Conservation (phyloP, 148 eudicot species). For the Rhododendron henanense region DNA sequence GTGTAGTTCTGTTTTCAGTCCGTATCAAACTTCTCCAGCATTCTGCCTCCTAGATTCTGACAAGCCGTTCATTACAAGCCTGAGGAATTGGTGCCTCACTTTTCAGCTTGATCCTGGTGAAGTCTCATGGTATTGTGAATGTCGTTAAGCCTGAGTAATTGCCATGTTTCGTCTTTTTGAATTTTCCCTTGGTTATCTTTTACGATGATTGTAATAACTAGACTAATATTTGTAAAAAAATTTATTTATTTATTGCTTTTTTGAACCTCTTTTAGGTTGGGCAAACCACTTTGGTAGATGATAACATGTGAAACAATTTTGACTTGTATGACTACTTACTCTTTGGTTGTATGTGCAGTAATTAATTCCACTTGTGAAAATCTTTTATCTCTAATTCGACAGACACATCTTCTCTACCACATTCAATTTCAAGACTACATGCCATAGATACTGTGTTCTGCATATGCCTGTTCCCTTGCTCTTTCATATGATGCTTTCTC, state of each 20-base stretch:
- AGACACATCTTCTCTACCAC: neutral
- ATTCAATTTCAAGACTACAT: neutral
- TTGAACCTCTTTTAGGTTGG: neutral
- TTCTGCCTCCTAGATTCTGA: slow-evolving; percentile 7
- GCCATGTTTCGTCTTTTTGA: neutral
- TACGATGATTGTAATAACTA: neutral
- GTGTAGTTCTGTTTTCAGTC: neutral
- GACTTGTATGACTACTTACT: neutral
- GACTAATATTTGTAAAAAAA: neutral
- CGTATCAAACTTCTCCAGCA: slow-evolving; percentile 12
- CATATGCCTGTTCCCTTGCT: neutral
- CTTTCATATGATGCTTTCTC: neutral
- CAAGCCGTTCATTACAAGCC: neutral
- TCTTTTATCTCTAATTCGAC: neutral
- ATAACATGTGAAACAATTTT: neutral
- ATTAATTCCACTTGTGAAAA: neutral
- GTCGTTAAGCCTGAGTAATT: neutral
- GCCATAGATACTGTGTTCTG: neutral
- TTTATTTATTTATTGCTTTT: neutral
- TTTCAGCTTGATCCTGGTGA: slow-evolving; percentile 13
- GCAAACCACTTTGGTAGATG: neutral
- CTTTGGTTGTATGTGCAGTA: neutral
- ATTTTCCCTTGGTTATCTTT: neutral
- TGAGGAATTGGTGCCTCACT: slow-evolving; percentile 10
- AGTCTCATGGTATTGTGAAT: neutral